These are phyloP conservation scores for Euphorbia celastroides DNA, from an alignment of 441 rosid genomes.

Conservation along the genomic window DNA sequence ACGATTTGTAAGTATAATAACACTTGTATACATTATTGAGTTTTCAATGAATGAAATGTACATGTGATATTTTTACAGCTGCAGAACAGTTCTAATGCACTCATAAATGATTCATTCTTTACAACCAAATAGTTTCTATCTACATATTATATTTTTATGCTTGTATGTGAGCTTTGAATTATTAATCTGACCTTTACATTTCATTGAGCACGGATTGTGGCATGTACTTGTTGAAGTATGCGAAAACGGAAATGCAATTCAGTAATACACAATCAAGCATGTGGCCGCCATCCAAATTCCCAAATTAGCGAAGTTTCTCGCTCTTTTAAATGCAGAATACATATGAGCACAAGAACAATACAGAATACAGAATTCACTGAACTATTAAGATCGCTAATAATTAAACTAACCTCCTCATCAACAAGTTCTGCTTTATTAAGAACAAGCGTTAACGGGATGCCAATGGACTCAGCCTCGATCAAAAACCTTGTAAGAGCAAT, in stretches of 20 bases:
- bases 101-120: neutral
- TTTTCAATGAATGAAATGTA: neutral
- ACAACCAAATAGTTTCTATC: neutral
- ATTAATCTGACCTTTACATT: neutral
- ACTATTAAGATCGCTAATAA: neutral
- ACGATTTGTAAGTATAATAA: neutral
- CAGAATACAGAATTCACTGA: neutral
- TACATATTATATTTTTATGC: neutral
- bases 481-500: slow-evolving; percentile 75
- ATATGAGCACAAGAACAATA: neutral
- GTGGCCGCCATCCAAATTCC: neutral
- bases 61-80: neutral
- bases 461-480: slow-evolving; percentile 82
- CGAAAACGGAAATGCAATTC: slow-evolving; percentile 9
- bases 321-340: neutral
- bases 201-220: neutral
- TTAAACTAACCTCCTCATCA: slow-evolving; percentile 47
- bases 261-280: neutral
- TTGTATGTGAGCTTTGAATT: neutral
- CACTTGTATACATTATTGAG: neutral
- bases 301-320: neutral
- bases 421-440: slow-evolving; percentile 72
- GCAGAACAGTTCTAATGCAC: neutral
- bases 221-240: no score
- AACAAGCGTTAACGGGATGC: slow-evolving; percentile 71